Evolutionary conservation across 1,284 basidiomycete genomes (phyloP).

Genomic region (Malassezia obtusa): DNA sequence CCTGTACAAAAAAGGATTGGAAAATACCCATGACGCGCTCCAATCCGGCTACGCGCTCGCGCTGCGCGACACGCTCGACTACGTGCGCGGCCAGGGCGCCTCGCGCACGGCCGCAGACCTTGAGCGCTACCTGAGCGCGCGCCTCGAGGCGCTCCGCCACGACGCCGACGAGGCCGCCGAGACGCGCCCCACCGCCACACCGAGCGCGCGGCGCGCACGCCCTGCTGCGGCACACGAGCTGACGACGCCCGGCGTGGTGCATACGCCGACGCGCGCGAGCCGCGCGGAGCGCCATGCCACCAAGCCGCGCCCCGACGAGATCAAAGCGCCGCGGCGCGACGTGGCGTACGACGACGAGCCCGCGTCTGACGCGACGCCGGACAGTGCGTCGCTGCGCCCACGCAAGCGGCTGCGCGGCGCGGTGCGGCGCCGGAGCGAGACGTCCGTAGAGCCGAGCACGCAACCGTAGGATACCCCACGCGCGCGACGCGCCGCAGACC

Average conservation of each 20-base stretch:
- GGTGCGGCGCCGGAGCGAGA: neutral
- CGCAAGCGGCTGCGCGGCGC: neutral
- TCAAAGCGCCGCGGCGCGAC: neutral
- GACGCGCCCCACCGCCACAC: neutral
- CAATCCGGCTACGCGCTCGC: constrained; percentile 11
- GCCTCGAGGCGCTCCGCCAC: constrained; percentile 10
- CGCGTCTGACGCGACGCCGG: neutral
- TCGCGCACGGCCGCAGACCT: neutral
- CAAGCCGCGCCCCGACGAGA: neutral
- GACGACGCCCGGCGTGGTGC: neutral
- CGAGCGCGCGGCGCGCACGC: neutral
- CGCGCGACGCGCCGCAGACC: no score
- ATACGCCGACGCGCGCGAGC: neutral
- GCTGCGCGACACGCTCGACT: constrained; percentile 11
- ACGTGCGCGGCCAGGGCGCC: neutral
- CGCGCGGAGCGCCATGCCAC: neutral
- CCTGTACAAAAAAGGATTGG: constrained; percentile 13
- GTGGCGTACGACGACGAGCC: neutral
- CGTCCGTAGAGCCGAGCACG: neutral
- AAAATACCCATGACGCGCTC: constrained; percentile 10
- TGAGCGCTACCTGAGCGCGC: constrained; percentile 2
- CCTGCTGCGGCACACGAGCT: neutral
- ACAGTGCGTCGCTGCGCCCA: neutral
- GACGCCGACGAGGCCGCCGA: neutral
- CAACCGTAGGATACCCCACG: neutral